These are phyloP conservation scores for Plasmodium sp. DNA, from an alignment of 169 alveolate genomes.

Conservation along the genomic window DNA sequence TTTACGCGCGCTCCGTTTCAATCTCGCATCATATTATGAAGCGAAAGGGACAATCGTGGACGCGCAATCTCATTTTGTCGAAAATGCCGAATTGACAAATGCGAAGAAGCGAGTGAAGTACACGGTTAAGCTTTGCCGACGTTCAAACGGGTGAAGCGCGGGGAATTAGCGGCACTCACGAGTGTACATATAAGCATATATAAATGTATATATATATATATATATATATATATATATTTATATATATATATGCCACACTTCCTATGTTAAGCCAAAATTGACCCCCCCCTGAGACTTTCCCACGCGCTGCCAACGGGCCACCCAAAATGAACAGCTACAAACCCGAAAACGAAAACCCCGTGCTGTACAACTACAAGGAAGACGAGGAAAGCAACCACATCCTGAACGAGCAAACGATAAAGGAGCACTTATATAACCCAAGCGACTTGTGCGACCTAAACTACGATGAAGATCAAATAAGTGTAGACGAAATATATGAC, in stretches of 20 bases:
- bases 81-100: background rate
- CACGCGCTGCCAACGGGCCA: background rate
- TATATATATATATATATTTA: too few relatives aligned
- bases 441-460: conserved; percentile 62
- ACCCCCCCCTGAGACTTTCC: background rate
- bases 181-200: background rate
- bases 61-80: background rate
- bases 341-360: conserved; percentile 67
- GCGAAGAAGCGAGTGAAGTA: background rate
- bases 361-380: conserved; percentile 31
- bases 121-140: background rate
- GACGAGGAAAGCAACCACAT: background rate
- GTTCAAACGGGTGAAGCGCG: background rate
- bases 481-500: conserved; percentile 92
- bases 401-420: conserved; percentile 31
- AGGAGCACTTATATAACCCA: conserved; percentile 25
- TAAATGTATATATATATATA: too few relatives aligned
- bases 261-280: background rate
- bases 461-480: conserved; percentile 67
- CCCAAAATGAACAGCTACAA: conserved; percentile 29
- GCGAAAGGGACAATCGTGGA: background rate
- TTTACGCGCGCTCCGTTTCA: background rate
- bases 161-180: background rate
- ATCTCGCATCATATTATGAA: background rate
- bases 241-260: background rate